Evolutionary conservation across 257 asterid genomes (phyloP).

Genomic region (Forsythia viridissima): DNA sequence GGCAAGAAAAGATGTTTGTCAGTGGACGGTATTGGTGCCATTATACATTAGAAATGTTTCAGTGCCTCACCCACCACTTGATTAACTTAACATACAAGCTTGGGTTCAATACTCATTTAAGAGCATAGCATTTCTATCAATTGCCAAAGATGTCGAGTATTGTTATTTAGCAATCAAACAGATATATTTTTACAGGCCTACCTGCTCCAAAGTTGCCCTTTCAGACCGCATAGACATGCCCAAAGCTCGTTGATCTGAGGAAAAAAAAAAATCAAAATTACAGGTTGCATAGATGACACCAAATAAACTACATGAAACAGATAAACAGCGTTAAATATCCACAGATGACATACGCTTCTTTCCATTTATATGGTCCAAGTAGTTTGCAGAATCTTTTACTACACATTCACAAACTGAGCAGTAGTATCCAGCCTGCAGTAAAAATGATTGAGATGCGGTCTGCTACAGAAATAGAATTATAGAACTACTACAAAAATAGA

Average conservation of each 20-base stretch:
- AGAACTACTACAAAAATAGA: constrained; percentile 2
- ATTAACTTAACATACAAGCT: background rate
- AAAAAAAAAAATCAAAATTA: constrained; percentile 19
- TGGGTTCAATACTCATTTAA: background rate
- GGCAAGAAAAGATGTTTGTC: background rate
- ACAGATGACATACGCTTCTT: constrained; percentile 79
- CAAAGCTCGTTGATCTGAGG: constrained; percentile 95
- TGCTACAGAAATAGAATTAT: constrained; percentile 1
- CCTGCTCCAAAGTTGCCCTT: constrained; percentile 96
- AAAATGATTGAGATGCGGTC: constrained; percentile 21
- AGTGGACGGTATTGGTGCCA: background rate
- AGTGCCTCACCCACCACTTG: background rate
- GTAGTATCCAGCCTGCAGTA: constrained; percentile 95
- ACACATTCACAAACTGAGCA: constrained; percentile 99
- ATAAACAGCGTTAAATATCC: constrained; percentile 1
- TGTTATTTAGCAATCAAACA: background rate
- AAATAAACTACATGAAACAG: constrained; percentile 2
- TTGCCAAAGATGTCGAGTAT: no score
- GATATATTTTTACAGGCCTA: constrained; percentile 28
- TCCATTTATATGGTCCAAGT: constrained; percentile 98
- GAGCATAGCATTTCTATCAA: constrained; percentile 1
- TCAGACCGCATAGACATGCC: constrained; percentile 99
- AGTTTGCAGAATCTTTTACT: constrained; percentile 98
- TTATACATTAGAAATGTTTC: background rate
- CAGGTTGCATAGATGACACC: background rate